A percentile compares a stretch with the other conserved stretches of the same genome.
Conservation (phyloP, 1,139 yeast genomes). For the Suhomyces anneliseae region DNA sequence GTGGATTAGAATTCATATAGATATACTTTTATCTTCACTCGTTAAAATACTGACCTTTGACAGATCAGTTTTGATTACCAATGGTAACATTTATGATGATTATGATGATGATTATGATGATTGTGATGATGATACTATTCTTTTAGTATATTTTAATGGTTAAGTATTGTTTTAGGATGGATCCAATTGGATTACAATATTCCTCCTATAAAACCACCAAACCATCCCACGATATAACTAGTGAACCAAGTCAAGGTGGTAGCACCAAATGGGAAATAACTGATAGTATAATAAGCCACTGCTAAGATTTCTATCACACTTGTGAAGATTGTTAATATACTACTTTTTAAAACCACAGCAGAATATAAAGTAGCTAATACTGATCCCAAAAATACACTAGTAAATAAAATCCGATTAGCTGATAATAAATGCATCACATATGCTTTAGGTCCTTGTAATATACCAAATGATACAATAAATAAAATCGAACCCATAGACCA, state of each 20-base stretch:
- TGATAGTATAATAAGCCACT: constrained; percentile 81
- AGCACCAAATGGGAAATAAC: constrained; percentile 96
- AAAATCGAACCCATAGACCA: constrained; percentile 93
- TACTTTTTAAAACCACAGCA: constrained; percentile 58
- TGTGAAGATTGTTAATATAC: constrained; percentile 73
- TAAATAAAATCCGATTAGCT: constrained; percentile 73
- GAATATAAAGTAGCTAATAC: constrained; percentile 65
- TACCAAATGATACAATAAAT: constrained; percentile 87
- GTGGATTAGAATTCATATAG: no score
- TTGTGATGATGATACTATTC: no score
- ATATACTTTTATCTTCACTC: no score
- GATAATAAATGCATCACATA: constrained; percentile 75
- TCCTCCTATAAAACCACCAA: constrained; percentile 58
- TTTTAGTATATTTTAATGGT: no score
- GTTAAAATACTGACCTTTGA: no score
- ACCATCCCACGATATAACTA: constrained; percentile 74
- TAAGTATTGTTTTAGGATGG: no score
- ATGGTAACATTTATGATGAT: no score
- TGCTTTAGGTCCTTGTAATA: constrained; percentile 86
- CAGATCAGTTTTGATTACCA: no score
- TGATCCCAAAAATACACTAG: constrained; percentile 74
- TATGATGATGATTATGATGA: no score
- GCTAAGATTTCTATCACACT: constrained; percentile 80
- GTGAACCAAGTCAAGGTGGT: constrained; percentile 83
- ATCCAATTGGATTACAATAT: constrained; percentile 21